These are phyloP conservation scores for Rubroboletus pulcherrimus DNA, from an alignment of 768 basidiomycete genomes.

Conservation along the genomic window DNA sequence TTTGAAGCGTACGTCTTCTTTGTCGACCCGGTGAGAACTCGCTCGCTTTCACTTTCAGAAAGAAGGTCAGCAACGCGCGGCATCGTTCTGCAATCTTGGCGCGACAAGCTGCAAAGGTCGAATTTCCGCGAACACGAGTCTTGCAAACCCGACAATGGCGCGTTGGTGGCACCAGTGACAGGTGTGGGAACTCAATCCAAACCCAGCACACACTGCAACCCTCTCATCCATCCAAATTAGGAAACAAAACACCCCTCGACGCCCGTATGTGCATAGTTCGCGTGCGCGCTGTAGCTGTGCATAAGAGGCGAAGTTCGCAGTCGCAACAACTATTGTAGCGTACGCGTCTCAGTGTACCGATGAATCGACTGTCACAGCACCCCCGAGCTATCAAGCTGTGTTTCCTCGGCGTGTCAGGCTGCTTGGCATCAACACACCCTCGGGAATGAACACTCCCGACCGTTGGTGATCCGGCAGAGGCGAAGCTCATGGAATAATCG, in stretches of 20 bases:
- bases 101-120: constrained; percentile 15
- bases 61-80: constrained; percentile 19
- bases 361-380: background rate
- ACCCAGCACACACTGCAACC: constrained; percentile 3
- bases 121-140: constrained; percentile 7
- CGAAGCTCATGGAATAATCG: background rate
- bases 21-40: constrained; percentile 16
- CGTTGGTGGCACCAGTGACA: constrained; percentile 19
- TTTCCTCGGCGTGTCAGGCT: background rate
- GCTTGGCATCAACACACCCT: constrained; percentile 8
- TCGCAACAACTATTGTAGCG: background rate
- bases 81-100: constrained; percentile 16
- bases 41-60: constrained; percentile 28
- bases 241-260: constrained; percentile 12
- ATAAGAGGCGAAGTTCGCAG: background rate
- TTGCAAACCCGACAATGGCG: constrained; percentile 13
- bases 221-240: background rate
- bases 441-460: constrained; percentile 10
- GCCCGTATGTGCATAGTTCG: background rate
- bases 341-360: background rate
- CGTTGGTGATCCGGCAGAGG: background rate
- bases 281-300: background rate
- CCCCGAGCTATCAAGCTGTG: background rate
- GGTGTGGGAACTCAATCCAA: constrained; percentile 19
- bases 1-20: constrained; percentile 30